Evolutionary conservation across 345 rosid genomes (phyloP).

Genomic region (Raphanus raphanistrum): DNA sequence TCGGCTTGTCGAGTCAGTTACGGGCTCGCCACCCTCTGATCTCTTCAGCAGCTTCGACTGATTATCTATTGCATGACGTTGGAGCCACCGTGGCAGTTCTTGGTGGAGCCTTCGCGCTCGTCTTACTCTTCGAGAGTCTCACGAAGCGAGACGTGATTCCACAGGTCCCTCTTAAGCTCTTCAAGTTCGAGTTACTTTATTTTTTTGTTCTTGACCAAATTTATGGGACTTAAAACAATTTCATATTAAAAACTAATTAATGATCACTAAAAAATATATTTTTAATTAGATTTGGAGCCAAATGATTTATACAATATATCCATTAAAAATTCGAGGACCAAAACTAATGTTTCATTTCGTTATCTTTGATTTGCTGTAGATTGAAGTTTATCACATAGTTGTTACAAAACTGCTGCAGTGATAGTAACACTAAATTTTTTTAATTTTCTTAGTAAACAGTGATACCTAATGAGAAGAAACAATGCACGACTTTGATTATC

Average conservation of each 20-base stretch:
- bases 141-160: conserved; percentile 57
- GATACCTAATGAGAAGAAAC: neutral
- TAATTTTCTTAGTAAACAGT: neutral
- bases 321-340: neutral
- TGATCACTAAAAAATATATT: neutral
- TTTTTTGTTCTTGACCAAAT: neutral
- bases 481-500: neutral
- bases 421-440: neutral
- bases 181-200: neutral
- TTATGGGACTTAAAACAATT: neutral
- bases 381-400: neutral
- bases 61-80: conserved; percentile 53
- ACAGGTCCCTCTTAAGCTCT: conserved; percentile 49
- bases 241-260: neutral
- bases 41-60: conserved; percentile 8
- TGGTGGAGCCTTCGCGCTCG: conserved; percentile 73
- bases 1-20: conserved; percentile 7
- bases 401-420: neutral
- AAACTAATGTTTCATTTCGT: neutral
- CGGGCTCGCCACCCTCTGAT: conserved; percentile 30
- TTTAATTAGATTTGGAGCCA: neutral
- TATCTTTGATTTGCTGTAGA: neutral
- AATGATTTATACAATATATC: neutral
- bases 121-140: conserved; percentile 63
- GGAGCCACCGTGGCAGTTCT: conserved; percentile 71